phyloP scores from a whole-genome alignment of 78 protist genomes.

The Dictyostelium citrinum region DNA sequence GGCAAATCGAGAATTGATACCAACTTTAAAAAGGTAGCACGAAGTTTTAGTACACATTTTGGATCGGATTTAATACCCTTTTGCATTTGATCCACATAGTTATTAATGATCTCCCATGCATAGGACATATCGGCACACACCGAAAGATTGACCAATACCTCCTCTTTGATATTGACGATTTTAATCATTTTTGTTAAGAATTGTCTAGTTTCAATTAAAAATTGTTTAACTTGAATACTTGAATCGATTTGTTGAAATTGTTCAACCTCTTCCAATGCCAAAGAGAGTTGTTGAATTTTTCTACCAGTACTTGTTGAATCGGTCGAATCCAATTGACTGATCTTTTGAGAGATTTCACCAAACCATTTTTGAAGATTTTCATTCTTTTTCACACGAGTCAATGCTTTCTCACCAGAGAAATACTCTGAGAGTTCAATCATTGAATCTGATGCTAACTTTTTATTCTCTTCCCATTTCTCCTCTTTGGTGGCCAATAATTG shows the following conservation, averaged over 20 bases:
- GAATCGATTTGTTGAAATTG: slow-evolving; percentile 94
- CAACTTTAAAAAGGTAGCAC: slow-evolving; percentile 96
- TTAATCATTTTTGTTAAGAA: slow-evolving; percentile 91
- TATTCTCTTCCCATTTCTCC: slow-evolving; percentile 87
- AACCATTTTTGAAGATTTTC: slow-evolving; percentile 94
- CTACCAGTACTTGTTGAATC: slow-evolving; percentile 91
- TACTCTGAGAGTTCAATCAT: slow-evolving; percentile 89
- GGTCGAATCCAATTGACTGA: slow-evolving; percentile 80
- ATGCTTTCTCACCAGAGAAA: slow-evolving; percentile 92
- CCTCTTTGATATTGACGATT: slow-evolving; percentile 89
- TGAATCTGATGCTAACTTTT: slow-evolving; percentile 47
- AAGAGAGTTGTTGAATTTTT: slow-evolving; percentile 91
- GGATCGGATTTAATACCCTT: slow-evolving; percentile 86
- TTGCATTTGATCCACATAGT: slow-evolving; percentile 85
- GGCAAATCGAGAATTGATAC: slow-evolving; percentile 95
- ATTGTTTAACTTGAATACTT: slow-evolving; percentile 90
- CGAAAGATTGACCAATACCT: slow-evolving; percentile 77
- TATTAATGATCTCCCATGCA: slow-evolving; percentile 91
- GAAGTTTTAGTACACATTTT: slow-evolving; percentile 87
- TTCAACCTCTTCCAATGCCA: slow-evolving; percentile 95
- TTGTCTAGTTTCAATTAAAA: slow-evolving; percentile 87
- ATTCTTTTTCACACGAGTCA: slow-evolving; percentile 90
- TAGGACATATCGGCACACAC: slow-evolving; percentile 93
- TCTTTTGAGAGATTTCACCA: slow-evolving; percentile 73
- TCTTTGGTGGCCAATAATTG: slow-evolving; percentile 72